Evolutionary conservation across 495 filamentous ascomycete species (phyloP).

Genomic region (Bathelium albidoporum): DNA sequence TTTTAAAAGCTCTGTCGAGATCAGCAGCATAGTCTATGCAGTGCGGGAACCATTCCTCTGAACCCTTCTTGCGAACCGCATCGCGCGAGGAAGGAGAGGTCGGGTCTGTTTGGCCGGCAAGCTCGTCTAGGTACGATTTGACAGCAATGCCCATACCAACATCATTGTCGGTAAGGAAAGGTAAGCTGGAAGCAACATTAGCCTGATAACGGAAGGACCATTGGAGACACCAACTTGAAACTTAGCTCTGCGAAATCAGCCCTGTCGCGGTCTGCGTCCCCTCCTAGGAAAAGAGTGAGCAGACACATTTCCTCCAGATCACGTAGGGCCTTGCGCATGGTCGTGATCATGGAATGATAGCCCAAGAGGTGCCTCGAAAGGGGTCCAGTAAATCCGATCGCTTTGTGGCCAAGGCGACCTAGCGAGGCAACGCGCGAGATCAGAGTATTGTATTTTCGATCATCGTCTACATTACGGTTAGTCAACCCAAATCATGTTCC

Average conservation of each 20-base stretch:
- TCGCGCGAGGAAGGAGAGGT: constrained; percentile 50
- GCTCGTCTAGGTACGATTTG: constrained; percentile 85
- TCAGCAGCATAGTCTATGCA: constrained; percentile 66
- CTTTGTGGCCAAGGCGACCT: constrained; percentile 67
- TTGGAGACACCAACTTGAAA: constrained; percentile 48
- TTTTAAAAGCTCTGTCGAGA: constrained; percentile 64
- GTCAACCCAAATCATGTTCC: constrained; percentile 6
- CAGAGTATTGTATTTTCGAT: constrained; percentile 43
- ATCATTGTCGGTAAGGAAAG: constrained; percentile 75
- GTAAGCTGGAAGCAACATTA: constrained; percentile 47
- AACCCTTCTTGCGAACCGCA: constrained; percentile 53
- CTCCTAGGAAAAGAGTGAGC: constrained; percentile 68
- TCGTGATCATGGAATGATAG: constrained; percentile 72
- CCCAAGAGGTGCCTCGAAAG: constrained; percentile 80
- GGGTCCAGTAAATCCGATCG: constrained; percentile 88
- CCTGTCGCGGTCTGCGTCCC: constrained; percentile 59
- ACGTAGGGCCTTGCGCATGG: constrained; percentile 64
- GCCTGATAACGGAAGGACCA: neutral
- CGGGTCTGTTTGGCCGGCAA: constrained; percentile 41
- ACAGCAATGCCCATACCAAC: constrained; percentile 79
- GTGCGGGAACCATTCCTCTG: constrained; percentile 60
- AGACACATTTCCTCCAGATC: constrained; percentile 75
- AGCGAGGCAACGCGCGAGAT: constrained; percentile 78
- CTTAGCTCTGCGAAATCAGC: constrained; percentile 61
- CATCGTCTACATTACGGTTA: constrained; percentile 48